Base-by-base conservation (phyloP, 75 land plant genomes). In the Picea glauca region DNA sequence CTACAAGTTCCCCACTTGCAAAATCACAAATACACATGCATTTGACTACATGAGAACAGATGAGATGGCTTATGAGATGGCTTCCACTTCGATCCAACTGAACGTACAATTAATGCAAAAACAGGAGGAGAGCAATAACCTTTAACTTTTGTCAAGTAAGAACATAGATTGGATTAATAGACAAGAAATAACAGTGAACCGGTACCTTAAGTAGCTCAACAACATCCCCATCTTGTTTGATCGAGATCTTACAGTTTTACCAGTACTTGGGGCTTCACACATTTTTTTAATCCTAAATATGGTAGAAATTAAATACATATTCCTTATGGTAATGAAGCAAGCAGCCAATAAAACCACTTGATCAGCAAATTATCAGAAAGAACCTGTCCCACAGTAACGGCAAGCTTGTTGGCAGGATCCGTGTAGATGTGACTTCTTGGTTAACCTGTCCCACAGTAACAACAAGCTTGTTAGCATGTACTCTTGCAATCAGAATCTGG, bases 121-220 rank as follows among this genome's bases (percentile, higher is more conserved):
- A 30, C 1, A 21, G 5, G 8, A 60, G 4, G 56, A 9, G 56
- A 50, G 56, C 56, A 50, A 50, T 11, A 65, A 33, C 54, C 43
- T 70, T 2, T 43, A n/a, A 2, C 18, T 9, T 50, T 9, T 2
- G 56, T 50, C 12, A 50, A 30, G 33, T 15, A 15, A 58, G 30
- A 7, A 12, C 12, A 63, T 13, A 12, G 73, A 75, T 32, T 2
- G 40, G 11, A 32, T 40, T 3, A 20, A 64, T 46, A 30, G 50
- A 23, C 14, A 35, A 72, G 13, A 50, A 50, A 58, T 13, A 31
- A n/a, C 5, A 62, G 0, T 32, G 12, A 14, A 11, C 9, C 35
- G 77, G 59, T 82, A 92, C 93, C 91, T 92, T 92, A 61, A 88
- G 83, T 23, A 91, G 88, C 54, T 92, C 94, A 32, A 93, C 94